These are phyloP conservation scores for Deinandra increscens DNA, from an alignment of 129 eudicot species.

Conservation along the genomic window DNA sequence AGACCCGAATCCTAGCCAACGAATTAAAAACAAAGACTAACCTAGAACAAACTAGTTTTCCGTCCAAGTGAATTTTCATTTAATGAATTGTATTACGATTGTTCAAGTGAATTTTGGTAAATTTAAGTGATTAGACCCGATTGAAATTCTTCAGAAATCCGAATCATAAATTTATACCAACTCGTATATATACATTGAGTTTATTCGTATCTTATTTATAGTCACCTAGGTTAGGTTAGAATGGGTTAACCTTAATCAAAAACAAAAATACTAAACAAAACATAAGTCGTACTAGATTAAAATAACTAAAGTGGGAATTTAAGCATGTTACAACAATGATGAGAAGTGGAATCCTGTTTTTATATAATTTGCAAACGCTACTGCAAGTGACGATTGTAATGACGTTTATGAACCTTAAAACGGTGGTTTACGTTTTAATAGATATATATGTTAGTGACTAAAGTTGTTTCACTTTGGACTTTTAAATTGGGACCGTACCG, in stretches of 20 bases:
- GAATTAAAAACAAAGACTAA: no score
- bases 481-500: slow-evolving; percentile 12
- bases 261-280: background rate
- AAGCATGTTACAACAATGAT: slow-evolving; percentile 30
- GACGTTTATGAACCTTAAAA: slow-evolving; percentile 29
- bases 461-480: slow-evolving; percentile 28
- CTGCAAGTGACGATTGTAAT: slow-evolving; percentile 31
- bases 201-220: no score
- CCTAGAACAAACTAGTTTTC: no score
- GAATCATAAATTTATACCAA: no score
- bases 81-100: no score
- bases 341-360: slow-evolving; percentile 27
- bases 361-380: slow-evolving; percentile 9
- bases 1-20: no score
- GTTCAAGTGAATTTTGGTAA: no score
- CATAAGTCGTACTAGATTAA: slow-evolving; percentile 4
- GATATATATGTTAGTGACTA: slow-evolving; percentile 10
- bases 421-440: slow-evolving; percentile 17
- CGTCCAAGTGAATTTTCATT: no score
- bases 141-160: no score
- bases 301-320: slow-evolving; percentile 20
- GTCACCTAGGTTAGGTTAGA: no score
- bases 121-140: no score
- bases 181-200: no score
- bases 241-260: background rate